These are phyloP conservation scores for Dioszegia crocea DNA, from an alignment of 768 basidiomycete species.

Conservation along the genomic window DNA sequence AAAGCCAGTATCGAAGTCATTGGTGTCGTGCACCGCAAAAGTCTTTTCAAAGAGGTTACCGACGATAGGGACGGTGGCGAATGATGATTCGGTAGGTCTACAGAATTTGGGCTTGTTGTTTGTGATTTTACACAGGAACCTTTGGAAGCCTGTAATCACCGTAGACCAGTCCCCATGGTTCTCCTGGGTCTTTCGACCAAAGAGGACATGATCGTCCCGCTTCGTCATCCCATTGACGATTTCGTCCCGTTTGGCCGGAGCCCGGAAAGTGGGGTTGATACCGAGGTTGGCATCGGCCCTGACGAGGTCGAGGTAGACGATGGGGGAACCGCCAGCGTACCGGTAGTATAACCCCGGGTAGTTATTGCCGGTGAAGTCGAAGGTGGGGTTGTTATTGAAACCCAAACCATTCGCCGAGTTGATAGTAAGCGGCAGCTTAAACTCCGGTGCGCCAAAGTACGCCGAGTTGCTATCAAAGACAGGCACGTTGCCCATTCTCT, in stretches of 20 bases:
- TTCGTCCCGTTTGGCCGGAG: neutral
- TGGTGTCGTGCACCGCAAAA: constrained; percentile 53
- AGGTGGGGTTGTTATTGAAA: constrained; percentile 1
- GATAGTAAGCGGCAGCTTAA: neutral
- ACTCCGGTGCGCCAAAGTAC: constrained; percentile 17
- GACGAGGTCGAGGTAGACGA: constrained; percentile 34
- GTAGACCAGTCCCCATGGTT: neutral
- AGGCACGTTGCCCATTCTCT: constrained; percentile 43
- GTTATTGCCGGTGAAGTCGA: neutral
- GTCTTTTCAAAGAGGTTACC: constrained; percentile 56
- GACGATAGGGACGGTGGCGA: constrained; percentile 52
- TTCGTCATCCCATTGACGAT: neutral
- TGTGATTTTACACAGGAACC: constrained; percentile 24
- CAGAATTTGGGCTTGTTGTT: constrained; percentile 25
- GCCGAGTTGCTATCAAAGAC: constrained; percentile 40
- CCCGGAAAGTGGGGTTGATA: constrained; percentile 38
- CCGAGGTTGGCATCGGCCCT: constrained; percentile 31
- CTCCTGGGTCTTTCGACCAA: neutral
- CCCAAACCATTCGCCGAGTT: neutral
- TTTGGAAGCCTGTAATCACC: constrained; percentile 7
- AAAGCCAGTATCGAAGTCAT: constrained; percentile 38
- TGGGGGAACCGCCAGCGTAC: neutral
- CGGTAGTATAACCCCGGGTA: constrained; percentile 2
- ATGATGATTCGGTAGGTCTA: constrained; percentile 10
- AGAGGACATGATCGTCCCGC: neutral